Conservation (phyloP, 257 asterid genomes). For the Petunia axillaris region DNA sequence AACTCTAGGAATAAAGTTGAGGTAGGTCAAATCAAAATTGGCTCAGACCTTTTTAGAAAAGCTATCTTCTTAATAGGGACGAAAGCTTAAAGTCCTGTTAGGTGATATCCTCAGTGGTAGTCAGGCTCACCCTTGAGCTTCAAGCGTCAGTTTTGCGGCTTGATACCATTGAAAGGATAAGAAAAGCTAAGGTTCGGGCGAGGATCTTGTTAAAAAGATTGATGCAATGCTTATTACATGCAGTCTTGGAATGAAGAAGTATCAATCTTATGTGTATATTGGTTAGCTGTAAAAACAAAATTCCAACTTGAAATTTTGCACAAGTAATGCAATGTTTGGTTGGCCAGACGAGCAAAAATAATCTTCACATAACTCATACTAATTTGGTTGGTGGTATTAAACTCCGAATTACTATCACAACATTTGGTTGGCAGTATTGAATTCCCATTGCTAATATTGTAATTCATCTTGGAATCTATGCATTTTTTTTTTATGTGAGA, state of each 20-base stretch:
- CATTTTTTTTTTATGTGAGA: too few relatives aligned
- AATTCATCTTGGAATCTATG: too few relatives aligned
- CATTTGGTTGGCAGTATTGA: too few relatives aligned
- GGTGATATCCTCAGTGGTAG: neutral
- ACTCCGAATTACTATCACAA: too few relatives aligned
- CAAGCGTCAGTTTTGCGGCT: neutral
- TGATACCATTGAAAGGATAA: neutral
- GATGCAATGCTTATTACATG: neutral
- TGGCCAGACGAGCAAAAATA: too few relatives aligned
- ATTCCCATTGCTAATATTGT: too few relatives aligned
- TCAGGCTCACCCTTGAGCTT: neutral
- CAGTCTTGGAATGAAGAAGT: neutral
- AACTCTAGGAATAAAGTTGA: neutral
- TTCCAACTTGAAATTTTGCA: too few relatives aligned
- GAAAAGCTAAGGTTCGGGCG: neutral
- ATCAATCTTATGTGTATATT: neutral
- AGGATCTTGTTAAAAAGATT: neutral
- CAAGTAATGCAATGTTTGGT: too few relatives aligned
- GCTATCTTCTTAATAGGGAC: neutral
- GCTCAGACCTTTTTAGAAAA: neutral
- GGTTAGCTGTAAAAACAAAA: too few relatives aligned
- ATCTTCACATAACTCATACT: too few relatives aligned
- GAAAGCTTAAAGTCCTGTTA: neutral
- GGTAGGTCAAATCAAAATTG: neutral
- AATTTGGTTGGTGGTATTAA: too few relatives aligned